Conservation (phyloP, 441 rosid species). For the Aquilaria agallochum region DNA sequence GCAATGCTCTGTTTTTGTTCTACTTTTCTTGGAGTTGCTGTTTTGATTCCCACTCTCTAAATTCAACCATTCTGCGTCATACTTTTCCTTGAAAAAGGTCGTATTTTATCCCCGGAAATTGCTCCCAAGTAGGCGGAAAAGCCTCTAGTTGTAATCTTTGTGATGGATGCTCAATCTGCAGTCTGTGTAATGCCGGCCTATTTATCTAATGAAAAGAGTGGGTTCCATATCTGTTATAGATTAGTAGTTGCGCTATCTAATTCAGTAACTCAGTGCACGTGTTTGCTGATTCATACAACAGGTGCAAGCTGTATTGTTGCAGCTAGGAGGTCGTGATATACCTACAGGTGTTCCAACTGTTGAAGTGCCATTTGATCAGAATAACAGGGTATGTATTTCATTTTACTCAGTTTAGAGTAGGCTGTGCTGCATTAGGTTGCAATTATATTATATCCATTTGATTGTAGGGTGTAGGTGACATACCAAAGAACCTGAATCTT, state of each 20-base stretch:
- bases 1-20: not conserved
- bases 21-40: not conserved
- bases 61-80: too few species aligned
- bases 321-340: slow-evolving; percentile 51
- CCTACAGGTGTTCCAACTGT: slow-evolving; percentile 52
- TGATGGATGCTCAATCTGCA: too few species aligned
- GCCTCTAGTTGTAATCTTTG: too few species aligned
- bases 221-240: too few species aligned
- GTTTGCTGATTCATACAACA: slow-evolving; percentile 22
- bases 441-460: slow-evolving; percentile 17
- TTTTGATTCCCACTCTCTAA: not conserved
- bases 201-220: too few species aligned
- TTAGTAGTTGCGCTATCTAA: too few species aligned
- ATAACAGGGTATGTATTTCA: slow-evolving; percentile 37
- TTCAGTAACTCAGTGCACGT: slow-evolving; percentile 2
- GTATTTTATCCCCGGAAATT: too few species aligned
- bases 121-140: too few species aligned
- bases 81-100: not conserved
- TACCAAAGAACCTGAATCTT: slow-evolving; percentile 51
- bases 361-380: slow-evolving; percentile 44
- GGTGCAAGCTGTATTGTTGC: slow-evolving; percentile 80
- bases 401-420: slow-evolving; percentile 1
- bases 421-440: slow-evolving; percentile 9
- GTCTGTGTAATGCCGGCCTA: too few species aligned
- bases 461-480: slow-evolving; percentile 40